Percentiles rank a stretch among this genome's conserved stretches.
Evolutionary conservation across 2,329 filamentous ascomycete species (phyloP).

Genomic region (Delphinella strobiligena): DNA sequence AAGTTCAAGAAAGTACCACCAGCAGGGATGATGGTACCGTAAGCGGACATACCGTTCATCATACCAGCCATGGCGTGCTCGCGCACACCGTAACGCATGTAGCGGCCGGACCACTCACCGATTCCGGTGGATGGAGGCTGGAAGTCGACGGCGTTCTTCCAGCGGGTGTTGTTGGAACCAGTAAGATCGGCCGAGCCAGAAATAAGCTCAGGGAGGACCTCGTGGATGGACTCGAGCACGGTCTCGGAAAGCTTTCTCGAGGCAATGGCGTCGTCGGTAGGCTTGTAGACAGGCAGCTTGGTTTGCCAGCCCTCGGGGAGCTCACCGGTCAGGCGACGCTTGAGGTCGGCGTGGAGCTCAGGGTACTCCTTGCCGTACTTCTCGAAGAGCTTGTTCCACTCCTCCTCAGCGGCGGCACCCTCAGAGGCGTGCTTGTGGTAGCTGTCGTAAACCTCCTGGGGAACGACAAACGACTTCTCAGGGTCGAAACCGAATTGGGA

Average conservation of each 20-base stretch:
- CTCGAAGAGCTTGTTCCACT: slow-evolving; percentile 89
- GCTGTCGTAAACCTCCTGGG: slow-evolving; percentile 85
- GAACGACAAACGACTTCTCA: slow-evolving; percentile 81
- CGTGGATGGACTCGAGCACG: slow-evolving; percentile 79
- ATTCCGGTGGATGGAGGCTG: slow-evolving; percentile 78
- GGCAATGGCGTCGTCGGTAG: slow-evolving; percentile 70
- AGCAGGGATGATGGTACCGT: slow-evolving; percentile 89
- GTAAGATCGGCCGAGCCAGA: slow-evolving; percentile 97
- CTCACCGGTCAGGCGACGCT: slow-evolving; percentile 66
- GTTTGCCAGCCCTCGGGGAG: slow-evolving; percentile 97
- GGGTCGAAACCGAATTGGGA: slow-evolving; percentile 92
- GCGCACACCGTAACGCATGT: slow-evolving; percentile 84
- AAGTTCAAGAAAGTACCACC: slow-evolving; percentile 99
- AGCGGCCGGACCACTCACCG: slow-evolving; percentile 82
- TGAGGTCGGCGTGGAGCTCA: slow-evolving; percentile 66
- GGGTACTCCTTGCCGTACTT: slow-evolving; percentile 74
- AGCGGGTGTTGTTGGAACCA: slow-evolving; percentile 95
- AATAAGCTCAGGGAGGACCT: slow-evolving; percentile 73
- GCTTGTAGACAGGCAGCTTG: slow-evolving; percentile 79
- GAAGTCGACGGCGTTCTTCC: slow-evolving; percentile 96
- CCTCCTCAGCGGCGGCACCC: slow-evolving; percentile 78
- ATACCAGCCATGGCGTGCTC: slow-evolving; percentile 88
- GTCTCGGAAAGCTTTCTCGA: slow-evolving; percentile 94
- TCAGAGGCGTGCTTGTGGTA: slow-evolving; percentile 77
- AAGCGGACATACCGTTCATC: slow-evolving; percentile 90